Base-by-base conservation (phyloP, 2,329 filamentous ascomycete genomes). In the Fusarium illudens region DNA sequence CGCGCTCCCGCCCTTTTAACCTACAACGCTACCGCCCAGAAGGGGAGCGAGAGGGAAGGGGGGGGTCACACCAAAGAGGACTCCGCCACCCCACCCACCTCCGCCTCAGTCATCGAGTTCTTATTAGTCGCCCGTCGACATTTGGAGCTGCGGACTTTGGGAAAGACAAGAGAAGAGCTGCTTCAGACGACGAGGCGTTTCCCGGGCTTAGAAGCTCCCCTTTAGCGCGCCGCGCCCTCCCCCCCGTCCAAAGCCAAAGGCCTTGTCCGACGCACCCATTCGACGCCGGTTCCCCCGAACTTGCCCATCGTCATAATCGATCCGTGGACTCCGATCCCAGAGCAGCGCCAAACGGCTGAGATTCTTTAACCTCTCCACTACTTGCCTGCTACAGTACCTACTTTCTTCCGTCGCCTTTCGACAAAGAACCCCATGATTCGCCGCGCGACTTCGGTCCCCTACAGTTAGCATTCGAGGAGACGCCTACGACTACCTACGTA, bases 71-170 rank as follows among this genome's bases (percentile, higher is more conserved):
- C 66, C 66, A 60, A 66, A 58, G 25, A 42, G 50, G 48, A 68
- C 66, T 68, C 66, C 65, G 66, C 66, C 66, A 63, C 66, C 66
- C 66, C 65, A 69, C 51, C 42, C 48, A 60, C 57, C 58, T 67
- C 65, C 65, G 65, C 59, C 44, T 62, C 50, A 69, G 53, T 66
- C 65, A 68, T 66, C 54, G 58, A 59, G 46, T 58, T 54, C 39
- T 44, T 44, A 44, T 49, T 49, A 66, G 57, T 59, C 57, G 49
- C 56, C 48, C 32, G 39, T 51, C 30, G 56, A 42, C 60, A 34
- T 44, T 51, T n/a, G 15, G 19, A 20, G 19, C 25, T 57, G 32
- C 42, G 50, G 60, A 60, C 49, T 65, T 60, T 57, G 50, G 44
- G 4, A 8, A 27, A 27, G 25, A 27, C 25, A 27, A 17, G 32